Base-by-base conservation (phyloP, 1,284 basidiomycete species). In the Laetiporus sulphureus region DNA sequence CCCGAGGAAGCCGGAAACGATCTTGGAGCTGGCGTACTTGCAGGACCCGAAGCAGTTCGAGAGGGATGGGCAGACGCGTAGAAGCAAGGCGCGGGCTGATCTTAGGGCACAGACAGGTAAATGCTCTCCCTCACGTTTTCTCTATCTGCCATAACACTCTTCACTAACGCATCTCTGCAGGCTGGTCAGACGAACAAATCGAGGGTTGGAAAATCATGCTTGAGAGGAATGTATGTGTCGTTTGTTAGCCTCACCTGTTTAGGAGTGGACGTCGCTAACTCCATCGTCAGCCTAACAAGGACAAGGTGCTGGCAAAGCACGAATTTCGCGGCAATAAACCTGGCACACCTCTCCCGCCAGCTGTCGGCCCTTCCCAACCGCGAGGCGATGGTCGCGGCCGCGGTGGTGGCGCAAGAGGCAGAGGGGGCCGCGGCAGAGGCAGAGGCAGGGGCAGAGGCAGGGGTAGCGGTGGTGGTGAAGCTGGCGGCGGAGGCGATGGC, bases 201-300 rank as follows among this genome's bases (percentile, higher is more conserved):
- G 90, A 94, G 60, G 91, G 90, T 0, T 94, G 91, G 90, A 73
- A 62, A 44, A 79, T 86, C 42, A 90, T 93, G 84, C 63, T 94
- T 39, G 91, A 94, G 45, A 67, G 81, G 53, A 81, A 91, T 53
- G 90, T 92, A 57, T 51, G 83, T 67, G 23, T 16, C 16, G 38
- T 40, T 15, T 38, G 35, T 16, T 19, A 35, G n/a, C n/a, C n/a
- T n/a, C n/a, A n/a, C n/a, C n/a, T n/a, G n/a, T n/a, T n/a, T n/a
- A n/a, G n/a, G n/a, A n/a, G n/a, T n/a, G n/a, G n/a, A n/a, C n/a
- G n/a, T n/a, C n/a, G n/a, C n/a, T n/a, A 30, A 22, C 30, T 8
- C 29, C 6, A 10, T 40, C 36, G 13, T 35, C 53, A 87, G 81
- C 83, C 85, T n/a, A 75, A 71, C 51, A 87, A 87, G 59, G 82